phyloP scores from a whole-genome alignment of 2,329 filamentous ascomycete species.

The Colletotrichum phormii region DNA sequence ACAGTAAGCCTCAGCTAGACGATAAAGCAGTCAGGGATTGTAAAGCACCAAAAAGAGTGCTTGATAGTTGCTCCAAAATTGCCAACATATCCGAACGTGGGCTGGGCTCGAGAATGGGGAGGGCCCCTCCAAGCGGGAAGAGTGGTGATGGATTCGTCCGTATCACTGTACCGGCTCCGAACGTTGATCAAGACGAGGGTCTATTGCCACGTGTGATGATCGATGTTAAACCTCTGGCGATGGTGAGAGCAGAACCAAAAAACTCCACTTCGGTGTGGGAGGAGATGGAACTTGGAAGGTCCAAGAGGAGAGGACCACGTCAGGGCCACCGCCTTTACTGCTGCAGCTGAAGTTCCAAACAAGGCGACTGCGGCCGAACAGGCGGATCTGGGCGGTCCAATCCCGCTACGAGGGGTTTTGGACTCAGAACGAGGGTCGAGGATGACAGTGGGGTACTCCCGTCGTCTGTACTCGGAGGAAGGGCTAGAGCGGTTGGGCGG shows the following conservation, averaged over 20 bases:
- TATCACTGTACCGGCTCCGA: not conserved
- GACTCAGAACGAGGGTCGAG: not conserved
- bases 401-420: not conserved
- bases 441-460: not conserved
- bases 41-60: not conserved
- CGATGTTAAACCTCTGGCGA: not conserved
- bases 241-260: not conserved
- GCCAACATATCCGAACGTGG: not conserved
- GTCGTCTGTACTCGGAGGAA: not conserved
- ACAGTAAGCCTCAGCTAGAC: not conserved
- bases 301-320: not conserved
- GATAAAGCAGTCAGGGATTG: not conserved
- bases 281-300: not conserved
- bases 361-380: not conserved
- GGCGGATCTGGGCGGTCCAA: constrained; percentile 1
- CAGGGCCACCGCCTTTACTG: constrained; percentile 3
- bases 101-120: not conserved
- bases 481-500: not conserved
- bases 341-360: constrained; percentile 1
- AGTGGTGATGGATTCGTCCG: not conserved
- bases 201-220: constrained; percentile 1
- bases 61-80: not conserved
- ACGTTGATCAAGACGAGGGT: not conserved
- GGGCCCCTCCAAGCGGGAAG: not conserved
- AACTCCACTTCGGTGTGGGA: not conserved